Evolutionary conservation across 2,329 filamentous ascomycete genomes (phyloP), one percentile per base, ranked within the genome.

Genomic region (Curvularia eragrostidis): DNA sequence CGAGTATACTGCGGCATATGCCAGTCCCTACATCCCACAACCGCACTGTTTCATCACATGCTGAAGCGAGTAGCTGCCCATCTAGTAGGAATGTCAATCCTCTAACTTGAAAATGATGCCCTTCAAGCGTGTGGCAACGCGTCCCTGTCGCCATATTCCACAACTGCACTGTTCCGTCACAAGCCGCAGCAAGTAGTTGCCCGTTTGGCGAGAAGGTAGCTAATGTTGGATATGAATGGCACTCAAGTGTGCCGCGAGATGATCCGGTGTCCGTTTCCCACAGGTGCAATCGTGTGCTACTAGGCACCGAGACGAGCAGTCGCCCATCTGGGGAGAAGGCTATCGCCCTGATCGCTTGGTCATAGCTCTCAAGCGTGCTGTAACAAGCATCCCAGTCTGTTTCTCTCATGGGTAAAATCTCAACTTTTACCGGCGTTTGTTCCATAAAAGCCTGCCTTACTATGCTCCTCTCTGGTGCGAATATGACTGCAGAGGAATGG

Each of bases 401-500:
- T 52, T 62, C 58, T 39, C 8, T 43, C 26, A 19, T 42, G 13
- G 53, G 48, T 1, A 64, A 21, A 38, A 64, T 53, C 6, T 57
- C 30, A 6, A 58, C 36, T 18, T 32, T 10, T 30, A 47, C 10
- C 47, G 43, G 38, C 10, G 59, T 48, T 50, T 62, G 28, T 4
- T 46, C 28, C 2, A 30, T 23, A 43, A 65, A 65, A 12, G n/a
- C 56, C 34, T 55, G 48, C 39, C 46, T 47, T 52, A 65, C 46
- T 9, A 62, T 9, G 38, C 67, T 70, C 21, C 7, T 52, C 48
- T 66, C 62, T 10, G 73, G 76, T 50, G 67, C 69, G 54, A 79
- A 79, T 2, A 77, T 24, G n/a, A 80, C 70, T 3, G 72, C 74
- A 10, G 73, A 75, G 5, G 38, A 69, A 58, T 80, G 80, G 19